Evolutionary conservation across 2,329 filamentous ascomycete genomes (phyloP), one percentile per base, ranked within the genome.

Genomic region (Daldinia sp.): DNA sequence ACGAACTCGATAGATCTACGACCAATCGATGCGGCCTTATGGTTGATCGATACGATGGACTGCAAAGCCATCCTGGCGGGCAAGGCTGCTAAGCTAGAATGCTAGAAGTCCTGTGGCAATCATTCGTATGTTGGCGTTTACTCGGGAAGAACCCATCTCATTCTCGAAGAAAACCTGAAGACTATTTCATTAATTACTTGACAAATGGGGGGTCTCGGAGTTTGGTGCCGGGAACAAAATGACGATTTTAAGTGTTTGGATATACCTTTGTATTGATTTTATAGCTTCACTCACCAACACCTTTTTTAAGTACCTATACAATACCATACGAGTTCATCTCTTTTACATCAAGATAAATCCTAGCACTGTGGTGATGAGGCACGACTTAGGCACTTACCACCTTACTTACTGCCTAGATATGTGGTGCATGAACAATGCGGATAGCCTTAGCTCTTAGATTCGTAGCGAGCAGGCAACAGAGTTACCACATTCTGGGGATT

Each of bases 1-100:
- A 23, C 59, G 68, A 56, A 68, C 55, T 37, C 65, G 60, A 62
- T 68, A 61, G 30, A 42, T n/a, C 30, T 28, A 55, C n/a, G 12
- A 63, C 41, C 26, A 15, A 44, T 42, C 58, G 33, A 50, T n/a
- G 10, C 18, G 9, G 5, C 28, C 1, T 13, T 30, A 26, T 33
- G 5, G 28, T 5, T 13, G n/a, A 30, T 30, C 10, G 13, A 35
- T 1, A n/a, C 20, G 20, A 28, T 48, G 23, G 23, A 6, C 44
- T 48, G 12, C 2, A 48, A 48, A 48, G 23, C 12, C 20, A 28
- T 26, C 23, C 7, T 13, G 12, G 20, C 33, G 6, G 10, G 33
- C 33, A 35, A 35, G 33, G 33, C 33, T 35, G 6, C 39, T 44
- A 6, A 15, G 15, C 41, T 44, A 6, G 15, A 15, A 6, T 6